Evolutionary conservation across 305 asterid species (phyloP).

Genomic region (Fraxinus platypoda): DNA sequence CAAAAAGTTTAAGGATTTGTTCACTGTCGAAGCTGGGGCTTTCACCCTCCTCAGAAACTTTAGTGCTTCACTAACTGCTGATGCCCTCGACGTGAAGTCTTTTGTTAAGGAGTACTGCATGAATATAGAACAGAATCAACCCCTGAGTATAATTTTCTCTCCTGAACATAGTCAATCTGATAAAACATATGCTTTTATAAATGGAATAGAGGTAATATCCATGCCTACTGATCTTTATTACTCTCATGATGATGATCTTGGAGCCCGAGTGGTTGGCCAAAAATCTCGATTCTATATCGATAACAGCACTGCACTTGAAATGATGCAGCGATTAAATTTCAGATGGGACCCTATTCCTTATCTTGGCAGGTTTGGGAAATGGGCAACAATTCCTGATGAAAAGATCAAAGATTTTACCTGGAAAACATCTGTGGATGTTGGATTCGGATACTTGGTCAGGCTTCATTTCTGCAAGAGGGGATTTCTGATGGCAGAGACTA

Average conservation of each 20-base stretch:
- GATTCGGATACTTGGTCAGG: constrained; percentile 42
- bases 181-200: constrained; percentile 35
- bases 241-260: constrained; percentile 15
- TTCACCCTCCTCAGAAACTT: constrained; percentile 37
- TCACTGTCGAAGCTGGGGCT: constrained; percentile 30
- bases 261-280: constrained; percentile 28
- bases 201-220: constrained; percentile 39
- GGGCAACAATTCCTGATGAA: constrained; percentile 4
- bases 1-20: constrained; percentile 21
- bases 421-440: constrained; percentile 30
- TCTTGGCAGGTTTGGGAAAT: constrained; percentile 5
- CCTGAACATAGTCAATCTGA: constrained; percentile 12
- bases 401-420: constrained; percentile 12
- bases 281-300: constrained; percentile 26
- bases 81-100: constrained; percentile 25
- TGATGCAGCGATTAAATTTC: constrained; percentile 16
- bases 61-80: constrained; percentile 35
- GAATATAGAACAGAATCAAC: constrained; percentile 18
- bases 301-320: constrained; percentile 32
- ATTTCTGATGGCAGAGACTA: constrained; percentile 16
- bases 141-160: constrained; percentile 12
- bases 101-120: constrained; percentile 29
- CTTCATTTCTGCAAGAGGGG: constrained; percentile 36
- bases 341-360: background rate
- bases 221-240: constrained; percentile 23